A percentile compares a stretch with the other conserved stretches of the same genome.
Evolutionary conservation across 768 basidiomycete genomes (phyloP).

Genomic region (Mycena pura): DNA sequence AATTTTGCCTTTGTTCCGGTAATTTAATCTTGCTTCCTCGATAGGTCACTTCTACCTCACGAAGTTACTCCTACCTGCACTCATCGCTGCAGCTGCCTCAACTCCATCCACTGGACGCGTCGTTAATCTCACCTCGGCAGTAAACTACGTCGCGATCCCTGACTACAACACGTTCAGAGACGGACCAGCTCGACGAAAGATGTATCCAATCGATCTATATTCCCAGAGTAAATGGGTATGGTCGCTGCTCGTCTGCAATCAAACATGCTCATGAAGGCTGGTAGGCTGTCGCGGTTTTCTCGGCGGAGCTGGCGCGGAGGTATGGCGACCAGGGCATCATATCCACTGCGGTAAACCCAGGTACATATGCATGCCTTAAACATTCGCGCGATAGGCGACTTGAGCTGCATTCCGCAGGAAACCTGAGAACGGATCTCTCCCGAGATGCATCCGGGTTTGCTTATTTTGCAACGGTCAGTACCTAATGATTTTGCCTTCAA

Average conservation of each 20-base stretch:
- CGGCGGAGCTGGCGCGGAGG: conserved; percentile 53
- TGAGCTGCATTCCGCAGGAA: not conserved
- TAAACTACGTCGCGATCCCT: conserved; percentile 39
- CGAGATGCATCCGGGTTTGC: not conserved
- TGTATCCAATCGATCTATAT: conserved; percentile 31
- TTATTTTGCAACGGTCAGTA: not conserved
- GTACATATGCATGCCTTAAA: conserved; percentile 23
- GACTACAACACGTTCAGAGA: conserved; percentile 51
- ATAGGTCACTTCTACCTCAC: conserved; percentile 58
- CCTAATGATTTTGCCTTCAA: too few species aligned
- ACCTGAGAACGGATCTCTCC: not conserved
- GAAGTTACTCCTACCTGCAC: conserved; percentile 54
- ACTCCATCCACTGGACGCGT: conserved; percentile 49
- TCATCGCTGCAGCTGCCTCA: conserved; percentile 43
- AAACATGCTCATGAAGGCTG: not conserved
- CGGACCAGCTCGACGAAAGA: conserved; percentile 35
- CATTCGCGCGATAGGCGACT: not conserved
- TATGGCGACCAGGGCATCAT: conserved; percentile 56
- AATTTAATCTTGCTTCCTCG: not conserved
- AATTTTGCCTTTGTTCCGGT: not conserved
- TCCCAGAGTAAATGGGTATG: conserved; percentile 54
- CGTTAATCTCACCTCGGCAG: conserved; percentile 53
- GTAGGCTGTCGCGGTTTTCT: conserved; percentile 52
- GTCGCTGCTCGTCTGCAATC: not conserved
- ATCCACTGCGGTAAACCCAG: conserved; percentile 53